These are phyloP conservation scores for Entomortierella parvispora DNA, from an alignment of 192 early-diverging fungal genomes.

Conservation along the genomic window DNA sequence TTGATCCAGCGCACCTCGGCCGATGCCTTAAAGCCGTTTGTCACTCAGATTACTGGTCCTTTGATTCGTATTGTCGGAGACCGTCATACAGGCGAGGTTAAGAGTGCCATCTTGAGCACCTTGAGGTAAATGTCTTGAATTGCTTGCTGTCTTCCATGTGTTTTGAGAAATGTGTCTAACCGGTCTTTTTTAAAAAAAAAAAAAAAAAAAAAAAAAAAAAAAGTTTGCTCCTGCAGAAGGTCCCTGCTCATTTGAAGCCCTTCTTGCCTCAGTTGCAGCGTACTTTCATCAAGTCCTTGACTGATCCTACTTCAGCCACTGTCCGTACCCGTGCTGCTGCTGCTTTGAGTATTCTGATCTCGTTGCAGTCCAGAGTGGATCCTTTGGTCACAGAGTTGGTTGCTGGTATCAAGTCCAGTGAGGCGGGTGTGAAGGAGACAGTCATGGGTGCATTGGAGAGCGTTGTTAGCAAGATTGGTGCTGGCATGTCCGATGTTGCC, in stretches of 20 bases:
- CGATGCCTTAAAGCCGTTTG: slow-evolving; percentile 85
- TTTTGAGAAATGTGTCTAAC: neutral
- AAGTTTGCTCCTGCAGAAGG: slow-evolving; percentile 80
- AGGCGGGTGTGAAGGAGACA: slow-evolving; percentile 67
- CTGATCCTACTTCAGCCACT: slow-evolving; percentile 73
- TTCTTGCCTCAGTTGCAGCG: slow-evolving; percentile 99
- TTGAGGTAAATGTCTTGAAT: slow-evolving; percentile 69
- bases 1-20: slow-evolving; percentile 76
- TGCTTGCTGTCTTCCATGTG: neutral
- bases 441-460: slow-evolving; percentile 81
- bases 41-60: slow-evolving; percentile 96
- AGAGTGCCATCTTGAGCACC: slow-evolving; percentile 91
- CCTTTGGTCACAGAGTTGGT: slow-evolving; percentile 81
- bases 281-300: slow-evolving; percentile 91
- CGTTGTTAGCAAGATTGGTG: slow-evolving; percentile 70
- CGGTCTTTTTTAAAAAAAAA: no score
- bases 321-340: slow-evolving; percentile 85
- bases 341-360: slow-evolving; percentile 78
- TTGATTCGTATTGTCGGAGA: slow-evolving; percentile 98
- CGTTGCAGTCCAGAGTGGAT: slow-evolving; percentile 80
- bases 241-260: slow-evolving; percentile 90
- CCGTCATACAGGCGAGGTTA: slow-evolving; percentile 90
- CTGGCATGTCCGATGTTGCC: slow-evolving; percentile 68
- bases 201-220: no score
- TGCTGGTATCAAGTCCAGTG: slow-evolving; percentile 70